A percentile compares a stretch with the other conserved stretches of the same genome.
These are phyloP conservation scores for Ramicandelaber brevisporus DNA, from an alignment of 192 early-diverging fungal genomes.

Conservation along the genomic window DNA sequence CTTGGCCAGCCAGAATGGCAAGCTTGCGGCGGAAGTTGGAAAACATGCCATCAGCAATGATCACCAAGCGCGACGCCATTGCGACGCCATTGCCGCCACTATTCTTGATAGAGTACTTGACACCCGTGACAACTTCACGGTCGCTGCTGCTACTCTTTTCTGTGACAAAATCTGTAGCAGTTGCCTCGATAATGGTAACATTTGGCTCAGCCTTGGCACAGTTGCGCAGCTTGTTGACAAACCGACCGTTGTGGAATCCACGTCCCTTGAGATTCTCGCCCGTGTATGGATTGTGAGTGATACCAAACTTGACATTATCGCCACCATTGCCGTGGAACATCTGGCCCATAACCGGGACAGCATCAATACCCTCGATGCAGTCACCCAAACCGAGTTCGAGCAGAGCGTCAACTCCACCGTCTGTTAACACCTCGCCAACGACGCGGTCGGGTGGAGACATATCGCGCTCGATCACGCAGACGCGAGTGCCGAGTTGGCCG, in stretches of 20 bases:
- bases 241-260: slow-evolving; percentile 85
- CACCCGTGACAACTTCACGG: too few relatives aligned
- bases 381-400: slow-evolving; percentile 43
- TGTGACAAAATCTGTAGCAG: slow-evolving; percentile 38
- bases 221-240: slow-evolving; percentile 62
- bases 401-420: slow-evolving; percentile 73
- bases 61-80: too few relatives aligned
- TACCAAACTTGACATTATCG: slow-evolving; percentile 38
- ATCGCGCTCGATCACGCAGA: slow-evolving; percentile 61
- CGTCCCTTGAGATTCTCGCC: slow-evolving; percentile 27
- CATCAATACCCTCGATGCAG: slow-evolving; percentile 59
- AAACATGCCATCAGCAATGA: too few relatives aligned
- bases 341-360: slow-evolving; percentile 44
- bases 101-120: too few relatives aligned
- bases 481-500: slow-evolving; percentile 37
- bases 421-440: slow-evolving; percentile 91
- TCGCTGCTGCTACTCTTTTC: too few relatives aligned
- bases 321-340: slow-evolving; percentile 62
- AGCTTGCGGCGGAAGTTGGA: too few relatives aligned
- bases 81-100: too few relatives aligned
- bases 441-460: slow-evolving; percentile 87
- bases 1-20: too few relatives aligned
- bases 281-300: slow-evolving; percentile 22
- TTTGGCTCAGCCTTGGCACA: slow-evolving; percentile 23
- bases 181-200: slow-evolving; percentile 52